Evolutionary conservation across 768 basidiomycete genomes (phyloP).

Genomic region (Naganishia friedmannii): DNA sequence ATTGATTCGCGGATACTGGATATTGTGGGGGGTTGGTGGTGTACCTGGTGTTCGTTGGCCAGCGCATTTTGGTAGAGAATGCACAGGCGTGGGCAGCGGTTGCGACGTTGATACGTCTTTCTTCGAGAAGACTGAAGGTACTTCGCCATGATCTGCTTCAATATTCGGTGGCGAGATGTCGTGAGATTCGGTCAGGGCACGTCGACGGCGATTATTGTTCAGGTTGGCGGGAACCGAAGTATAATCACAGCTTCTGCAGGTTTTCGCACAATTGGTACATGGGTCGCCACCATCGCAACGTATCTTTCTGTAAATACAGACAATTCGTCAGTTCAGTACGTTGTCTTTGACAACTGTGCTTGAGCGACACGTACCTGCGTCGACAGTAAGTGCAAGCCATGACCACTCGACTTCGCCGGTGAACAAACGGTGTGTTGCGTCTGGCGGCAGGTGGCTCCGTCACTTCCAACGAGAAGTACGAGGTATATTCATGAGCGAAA

Average conservation of each 20-base stretch:
- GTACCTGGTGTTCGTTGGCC: background rate
- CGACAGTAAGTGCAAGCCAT: conserved; percentile 21
- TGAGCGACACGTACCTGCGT: background rate
- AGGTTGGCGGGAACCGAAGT: conserved; percentile 8
- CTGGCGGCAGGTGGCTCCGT: background rate
- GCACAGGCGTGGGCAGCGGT: background rate
- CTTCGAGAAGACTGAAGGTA: background rate
- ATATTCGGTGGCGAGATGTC: background rate
- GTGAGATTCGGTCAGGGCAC: background rate
- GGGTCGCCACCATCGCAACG: conserved; percentile 16
- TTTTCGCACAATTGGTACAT: conserved; percentile 10
- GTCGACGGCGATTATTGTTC: background rate
- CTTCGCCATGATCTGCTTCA: background rate
- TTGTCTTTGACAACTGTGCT: background rate
- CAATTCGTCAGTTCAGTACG: background rate
- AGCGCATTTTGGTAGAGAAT: background rate
- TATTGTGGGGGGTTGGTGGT: background rate
- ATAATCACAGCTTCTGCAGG: conserved; percentile 13
- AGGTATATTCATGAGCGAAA: conserved; percentile 22
- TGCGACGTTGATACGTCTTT: background rate
- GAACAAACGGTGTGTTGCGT: conserved; percentile 8
- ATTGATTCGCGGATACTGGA: background rate
- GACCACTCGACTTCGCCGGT: conserved; percentile 13
- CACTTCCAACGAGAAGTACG: conserved; percentile 10
- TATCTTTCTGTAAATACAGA: conserved; percentile 9